Percentiles rank a stretch among this genome's conserved stretches.
phyloP scores from a whole-genome alignment of 2,329 filamentous ascomycete species.

The Monilinia vaccinii-corymbosi region DNA sequence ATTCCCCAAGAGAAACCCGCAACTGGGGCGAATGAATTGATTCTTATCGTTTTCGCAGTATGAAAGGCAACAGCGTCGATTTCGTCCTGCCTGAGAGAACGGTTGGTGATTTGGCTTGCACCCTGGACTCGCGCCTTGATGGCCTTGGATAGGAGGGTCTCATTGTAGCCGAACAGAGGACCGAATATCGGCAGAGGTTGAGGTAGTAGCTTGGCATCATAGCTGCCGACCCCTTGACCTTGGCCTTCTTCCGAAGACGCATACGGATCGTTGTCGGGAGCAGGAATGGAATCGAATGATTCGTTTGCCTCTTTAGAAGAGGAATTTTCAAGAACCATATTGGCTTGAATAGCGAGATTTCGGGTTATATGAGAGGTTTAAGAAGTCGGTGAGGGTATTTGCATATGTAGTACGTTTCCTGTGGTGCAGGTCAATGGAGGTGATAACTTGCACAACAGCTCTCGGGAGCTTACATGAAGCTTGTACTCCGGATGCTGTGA shows the following conservation, averaged over 20 bases:
- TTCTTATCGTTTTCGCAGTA: conserved; percentile 21
- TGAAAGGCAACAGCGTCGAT: conserved; percentile 22
- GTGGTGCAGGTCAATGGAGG: not conserved
- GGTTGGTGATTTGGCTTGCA: conserved; percentile 4
- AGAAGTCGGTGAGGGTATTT: conserved; percentile 11
- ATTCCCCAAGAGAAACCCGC: conserved; percentile 21
- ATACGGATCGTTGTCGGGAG: conserved; percentile 25
- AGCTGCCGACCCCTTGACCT: not conserved
- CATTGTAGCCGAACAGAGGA: conserved; percentile 18
- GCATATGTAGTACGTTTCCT: not conserved
- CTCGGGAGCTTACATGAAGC: not conserved
- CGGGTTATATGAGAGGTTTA: not conserved
- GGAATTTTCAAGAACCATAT: conserved; percentile 25
- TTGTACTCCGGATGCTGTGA: not conserved
- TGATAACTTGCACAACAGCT: not conserved
- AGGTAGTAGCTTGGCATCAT: conserved; percentile 14
- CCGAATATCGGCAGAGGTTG: conserved; percentile 23
- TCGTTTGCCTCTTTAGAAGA: conserved; percentile 11
- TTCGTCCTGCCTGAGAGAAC: conserved; percentile 24
- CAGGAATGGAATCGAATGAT: conserved; percentile 19
- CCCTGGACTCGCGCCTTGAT: not conserved
- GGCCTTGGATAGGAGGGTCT: conserved; percentile 7
- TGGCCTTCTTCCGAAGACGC: not conserved
- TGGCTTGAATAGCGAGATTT: not conserved
- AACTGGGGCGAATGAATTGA: conserved; percentile 22